Conservation (phyloP, 352 stramenopile genomes). For the Sclerospora graminicola region DNA sequence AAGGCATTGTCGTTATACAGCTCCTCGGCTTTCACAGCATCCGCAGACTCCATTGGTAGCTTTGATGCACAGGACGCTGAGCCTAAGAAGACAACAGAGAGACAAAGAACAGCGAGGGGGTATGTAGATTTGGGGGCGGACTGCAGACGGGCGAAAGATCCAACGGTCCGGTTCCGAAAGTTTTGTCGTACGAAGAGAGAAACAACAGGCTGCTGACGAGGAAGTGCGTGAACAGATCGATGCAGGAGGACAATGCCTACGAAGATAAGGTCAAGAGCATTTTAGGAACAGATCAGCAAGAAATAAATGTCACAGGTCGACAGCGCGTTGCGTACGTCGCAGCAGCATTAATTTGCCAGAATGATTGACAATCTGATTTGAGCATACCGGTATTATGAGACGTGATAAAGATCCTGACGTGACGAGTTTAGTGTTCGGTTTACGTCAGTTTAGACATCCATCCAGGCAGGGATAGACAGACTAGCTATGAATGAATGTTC, state of each 20-base stretch:
- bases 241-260: constrained; percentile 15
- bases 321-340: constrained; percentile 12
- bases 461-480: too few species aligned
- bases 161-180: background rate
- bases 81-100: constrained; percentile 13
- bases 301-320: background rate
- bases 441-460: too few species aligned
- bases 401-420: constrained; percentile 11
- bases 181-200: constrained; percentile 2
- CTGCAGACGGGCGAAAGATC: constrained; percentile 1
- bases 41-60: constrained; percentile 43
- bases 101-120: constrained; percentile 11
- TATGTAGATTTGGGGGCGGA: constrained; percentile 1
- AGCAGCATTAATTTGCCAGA: constrained; percentile 10
- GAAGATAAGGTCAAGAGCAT: constrained; percentile 3
- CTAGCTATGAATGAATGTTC: too few species aligned
- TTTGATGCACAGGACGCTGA: constrained; percentile 13
- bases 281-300: background rate
- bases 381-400: too few species aligned
- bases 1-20: constrained; percentile 70
- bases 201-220: constrained; percentile 7
- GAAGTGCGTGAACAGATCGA: constrained; percentile 12
- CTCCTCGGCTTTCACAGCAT: constrained; percentile 63
- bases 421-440: background rate
- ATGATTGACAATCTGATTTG: background rate